phyloP scores from a whole-genome alignment of 1,284 basidiomycete genomes.

The Ustilago esculenta region DNA sequence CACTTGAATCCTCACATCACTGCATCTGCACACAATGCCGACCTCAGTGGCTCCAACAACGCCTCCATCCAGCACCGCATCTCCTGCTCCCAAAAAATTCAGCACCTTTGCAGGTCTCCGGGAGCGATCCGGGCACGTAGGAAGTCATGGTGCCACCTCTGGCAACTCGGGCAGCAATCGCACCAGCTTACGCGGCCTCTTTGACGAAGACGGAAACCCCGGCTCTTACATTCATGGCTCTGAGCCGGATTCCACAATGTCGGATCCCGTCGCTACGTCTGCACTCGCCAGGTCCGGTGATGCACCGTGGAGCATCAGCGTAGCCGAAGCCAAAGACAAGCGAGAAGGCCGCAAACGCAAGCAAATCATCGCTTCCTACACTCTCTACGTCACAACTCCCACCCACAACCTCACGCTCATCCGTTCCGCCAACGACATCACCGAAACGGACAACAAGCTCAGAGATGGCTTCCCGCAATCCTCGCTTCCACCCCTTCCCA shows the following conservation, averaged over 20 bases:
- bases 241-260: conserved; percentile 70
- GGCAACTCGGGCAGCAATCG: conserved; percentile 18
- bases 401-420: conserved; percentile 88
- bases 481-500: conserved; percentile 37
- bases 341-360: conserved; percentile 46
- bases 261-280: conserved; percentile 51
- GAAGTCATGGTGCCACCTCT: conserved; percentile 15
- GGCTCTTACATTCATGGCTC: conserved; percentile 17
- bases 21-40: conserved; percentile 17
- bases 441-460: conserved; percentile 80
- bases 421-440: conserved; percentile 77
- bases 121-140: conserved; percentile 27
- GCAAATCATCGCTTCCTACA: conserved; percentile 64
- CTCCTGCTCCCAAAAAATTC: conserved; percentile 44
- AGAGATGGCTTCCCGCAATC: conserved; percentile 21
- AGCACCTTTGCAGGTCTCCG: conserved; percentile 51
- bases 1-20: background rate
- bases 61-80: conserved; percentile 7
- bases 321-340: conserved; percentile 71
- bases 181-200: conserved; percentile 48
- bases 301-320: conserved; percentile 78
- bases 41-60: conserved; percentile 14
- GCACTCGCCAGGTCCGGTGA: conserved; percentile 65
- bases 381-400: conserved; percentile 72
- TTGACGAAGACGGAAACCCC: conserved; percentile 33